Conservation (phyloP, 371 early-diverging fungal genomes). For the Actinomortierella ambigua region DNA sequence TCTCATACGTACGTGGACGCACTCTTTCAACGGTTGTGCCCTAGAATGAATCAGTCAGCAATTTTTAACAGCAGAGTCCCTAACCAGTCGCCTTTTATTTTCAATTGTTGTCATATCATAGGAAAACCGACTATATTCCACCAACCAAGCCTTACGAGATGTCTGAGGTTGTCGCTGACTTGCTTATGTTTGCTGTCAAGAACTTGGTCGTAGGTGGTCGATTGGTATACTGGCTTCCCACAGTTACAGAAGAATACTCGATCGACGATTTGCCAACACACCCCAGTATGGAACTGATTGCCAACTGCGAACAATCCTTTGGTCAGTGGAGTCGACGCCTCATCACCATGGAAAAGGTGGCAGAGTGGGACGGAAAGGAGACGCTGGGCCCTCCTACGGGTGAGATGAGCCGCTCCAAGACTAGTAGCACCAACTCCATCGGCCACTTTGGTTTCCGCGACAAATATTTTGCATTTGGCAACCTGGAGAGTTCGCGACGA, state of each 20-base stretch:
- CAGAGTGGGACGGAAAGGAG: slow-evolving; percentile 40
- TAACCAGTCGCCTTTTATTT: not conserved
- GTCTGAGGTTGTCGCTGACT: slow-evolving; percentile 85
- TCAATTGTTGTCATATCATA: slow-evolving; percentile 9
- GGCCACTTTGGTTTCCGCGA: slow-evolving; percentile 46
- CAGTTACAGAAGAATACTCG: slow-evolving; percentile 83
- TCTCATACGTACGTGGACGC: slow-evolving; percentile 53
- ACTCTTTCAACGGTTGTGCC: not conserved
- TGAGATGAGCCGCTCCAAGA: slow-evolving; percentile 43
- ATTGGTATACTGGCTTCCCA: slow-evolving; percentile 96
- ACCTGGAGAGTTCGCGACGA: slow-evolving; percentile 35
- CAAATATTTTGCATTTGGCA: slow-evolving; percentile 34
- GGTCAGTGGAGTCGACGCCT: slow-evolving; percentile 93
- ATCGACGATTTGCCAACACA: slow-evolving; percentile 86
- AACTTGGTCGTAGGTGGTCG: slow-evolving; percentile 86
- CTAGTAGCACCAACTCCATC: slow-evolving; percentile 19
- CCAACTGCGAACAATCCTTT: slow-evolving; percentile 93
- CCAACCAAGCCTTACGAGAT: slow-evolving; percentile 94
- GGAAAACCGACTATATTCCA: slow-evolving; percentile 80
- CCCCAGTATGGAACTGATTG: slow-evolving; percentile 77
- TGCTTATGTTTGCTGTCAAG: slow-evolving; percentile 84
- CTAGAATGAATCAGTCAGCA: not conserved
- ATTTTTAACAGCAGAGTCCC: not conserved
- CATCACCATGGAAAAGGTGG: slow-evolving; percentile 91
- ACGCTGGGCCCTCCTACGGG: slow-evolving; percentile 27